phyloP scores from a whole-genome alignment of 257 asterid genomes.

The Leonotis leonurus region DNA sequence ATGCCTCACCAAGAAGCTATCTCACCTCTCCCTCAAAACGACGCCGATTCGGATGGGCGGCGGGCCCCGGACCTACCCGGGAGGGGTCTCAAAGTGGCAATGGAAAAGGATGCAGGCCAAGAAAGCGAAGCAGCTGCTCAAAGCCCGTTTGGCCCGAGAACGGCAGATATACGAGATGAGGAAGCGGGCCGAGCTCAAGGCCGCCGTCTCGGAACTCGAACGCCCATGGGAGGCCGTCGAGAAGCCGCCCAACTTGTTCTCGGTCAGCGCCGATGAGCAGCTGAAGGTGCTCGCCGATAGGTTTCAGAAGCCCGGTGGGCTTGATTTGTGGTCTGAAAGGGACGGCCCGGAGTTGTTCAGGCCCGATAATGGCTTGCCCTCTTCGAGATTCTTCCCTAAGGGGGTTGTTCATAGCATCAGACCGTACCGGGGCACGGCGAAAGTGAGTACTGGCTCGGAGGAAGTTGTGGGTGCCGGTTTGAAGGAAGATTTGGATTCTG shows the following conservation, averaged over 20 bases:
- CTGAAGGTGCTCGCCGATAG: slow-evolving; percentile 90
- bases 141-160: slow-evolving; percentile 80
- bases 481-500: slow-evolving; percentile 5
- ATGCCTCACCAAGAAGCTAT: slow-evolving; percentile 32
- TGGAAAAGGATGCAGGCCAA: slow-evolving; percentile 96
- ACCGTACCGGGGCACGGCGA: slow-evolving; percentile 49
- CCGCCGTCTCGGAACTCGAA: slow-evolving; percentile 90
- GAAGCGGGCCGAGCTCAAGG: slow-evolving; percentile 91
- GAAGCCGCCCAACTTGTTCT: slow-evolving; percentile 78
- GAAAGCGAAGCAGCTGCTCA: slow-evolving; percentile 76
- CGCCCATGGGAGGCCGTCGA: slow-evolving; percentile 91
- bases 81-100: slow-evolving; percentile 97
- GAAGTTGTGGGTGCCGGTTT: slow-evolving; percentile 16
- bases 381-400: slow-evolving; percentile 84
- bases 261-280: slow-evolving; percentile 91
- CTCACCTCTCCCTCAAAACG: slow-evolving; percentile 36
- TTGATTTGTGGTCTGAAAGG: slow-evolving; percentile 86
- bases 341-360: slow-evolving; percentile 90
- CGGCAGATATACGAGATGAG: slow-evolving; percentile 93
- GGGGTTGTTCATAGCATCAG: slow-evolving; percentile 78
- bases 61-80: slow-evolving; percentile 94
- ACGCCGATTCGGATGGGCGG: slow-evolving; percentile 89
- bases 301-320: slow-evolving; percentile 93
- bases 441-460: slow-evolving; percentile 5
- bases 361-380: slow-evolving; percentile 42